Evolutionary conservation across 768 basidiomycete genomes (phyloP).

Genomic region (Hirschioporus abietinus): DNA sequence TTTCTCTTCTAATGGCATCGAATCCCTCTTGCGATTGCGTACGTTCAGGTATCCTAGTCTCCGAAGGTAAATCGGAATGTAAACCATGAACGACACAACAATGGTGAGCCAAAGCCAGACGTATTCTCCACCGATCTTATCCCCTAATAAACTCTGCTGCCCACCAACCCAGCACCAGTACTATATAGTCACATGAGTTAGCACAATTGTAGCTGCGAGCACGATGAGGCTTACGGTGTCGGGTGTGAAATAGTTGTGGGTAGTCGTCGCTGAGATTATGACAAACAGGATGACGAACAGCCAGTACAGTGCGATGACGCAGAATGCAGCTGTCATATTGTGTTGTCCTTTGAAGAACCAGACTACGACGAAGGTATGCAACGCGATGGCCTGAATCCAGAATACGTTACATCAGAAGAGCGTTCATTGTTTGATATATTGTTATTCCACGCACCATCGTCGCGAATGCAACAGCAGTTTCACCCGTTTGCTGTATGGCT

Average conservation of each 20-base stretch:
- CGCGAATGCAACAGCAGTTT: slow-evolving; percentile 35
- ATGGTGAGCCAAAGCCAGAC: slow-evolving; percentile 42
- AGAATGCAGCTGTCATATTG: slow-evolving; percentile 21
- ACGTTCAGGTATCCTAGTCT: slow-evolving; percentile 29
- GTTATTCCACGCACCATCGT: slow-evolving; percentile 29
- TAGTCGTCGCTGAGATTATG: slow-evolving; percentile 21
- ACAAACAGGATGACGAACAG: slow-evolving; percentile 27
- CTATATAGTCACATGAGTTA: slow-evolving; percentile 6
- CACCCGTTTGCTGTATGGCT: slow-evolving; percentile 36
- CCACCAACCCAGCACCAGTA: slow-evolving; percentile 42
- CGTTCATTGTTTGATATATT: neutral
- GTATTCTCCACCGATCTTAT: slow-evolving; percentile 38
- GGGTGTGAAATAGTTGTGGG: slow-evolving; percentile 24
- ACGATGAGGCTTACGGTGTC: slow-evolving; percentile 25
- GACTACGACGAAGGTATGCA: slow-evolving; percentile 39
- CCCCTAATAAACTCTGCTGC: slow-evolving; percentile 9
- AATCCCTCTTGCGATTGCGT: slow-evolving; percentile 8
- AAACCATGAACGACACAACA: slow-evolving; percentile 27
- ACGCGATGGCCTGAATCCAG: slow-evolving; percentile 27
- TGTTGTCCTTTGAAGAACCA: slow-evolving; percentile 28
- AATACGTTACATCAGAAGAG: neutral
- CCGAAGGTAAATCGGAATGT: slow-evolving; percentile 34
- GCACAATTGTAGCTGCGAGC: neutral
- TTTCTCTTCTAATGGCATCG: neutral
- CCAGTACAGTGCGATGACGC: slow-evolving; percentile 28